A percentile compares a stretch with the other conserved stretches of the same genome.
Evolutionary conservation across 495 filamentous ascomycete species (phyloP).

Genomic region (Talaromyces stipitatus): DNA sequence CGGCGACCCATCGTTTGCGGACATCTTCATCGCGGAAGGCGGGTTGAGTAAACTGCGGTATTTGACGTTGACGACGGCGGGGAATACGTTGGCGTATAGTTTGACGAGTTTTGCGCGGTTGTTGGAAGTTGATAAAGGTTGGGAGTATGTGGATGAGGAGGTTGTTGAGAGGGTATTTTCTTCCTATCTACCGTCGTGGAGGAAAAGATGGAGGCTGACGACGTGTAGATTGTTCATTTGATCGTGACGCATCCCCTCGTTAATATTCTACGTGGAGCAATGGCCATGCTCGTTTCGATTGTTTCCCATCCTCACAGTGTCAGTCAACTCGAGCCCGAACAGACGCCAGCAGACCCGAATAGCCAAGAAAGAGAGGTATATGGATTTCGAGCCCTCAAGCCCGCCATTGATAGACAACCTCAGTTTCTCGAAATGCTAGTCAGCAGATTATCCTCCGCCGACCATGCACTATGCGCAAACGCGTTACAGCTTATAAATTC

Average conservation of each 20-base stretch:
- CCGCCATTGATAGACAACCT: slow-evolving; percentile 82
- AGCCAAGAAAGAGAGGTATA: slow-evolving; percentile 42
- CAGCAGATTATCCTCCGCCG: slow-evolving; percentile 77
- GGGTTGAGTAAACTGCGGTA: slow-evolving; percentile 74
- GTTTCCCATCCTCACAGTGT: slow-evolving; percentile 70
- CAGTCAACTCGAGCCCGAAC: slow-evolving; percentile 26
- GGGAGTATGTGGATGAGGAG: slow-evolving; percentile 69
- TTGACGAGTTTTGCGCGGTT: slow-evolving; percentile 78
- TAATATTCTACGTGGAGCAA: slow-evolving; percentile 92
- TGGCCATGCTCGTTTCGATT: slow-evolving; percentile 90
- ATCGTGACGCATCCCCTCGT: slow-evolving; percentile 94
- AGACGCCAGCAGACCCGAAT: slow-evolving; percentile 17
- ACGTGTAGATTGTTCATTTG: slow-evolving; percentile 70
- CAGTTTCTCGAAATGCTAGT: slow-evolving; percentile 94
- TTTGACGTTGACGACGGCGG: slow-evolving; percentile 72
- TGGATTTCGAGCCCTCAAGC: slow-evolving; percentile 85
- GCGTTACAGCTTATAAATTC: slow-evolving; percentile 92
- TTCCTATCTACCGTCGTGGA: background rate
- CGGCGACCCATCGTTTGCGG: slow-evolving; percentile 92
- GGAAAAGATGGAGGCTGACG: background rate
- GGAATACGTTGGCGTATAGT: slow-evolving; percentile 93
- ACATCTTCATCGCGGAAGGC: slow-evolving; percentile 86
- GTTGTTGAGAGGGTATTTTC: slow-evolving; percentile 55
- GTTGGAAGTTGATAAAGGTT: slow-evolving; percentile 94
- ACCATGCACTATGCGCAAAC: slow-evolving; percentile 95